Conservation (phyloP, 163 green algal genomes). For the Chlamydomonas reinhardtii region DNA sequence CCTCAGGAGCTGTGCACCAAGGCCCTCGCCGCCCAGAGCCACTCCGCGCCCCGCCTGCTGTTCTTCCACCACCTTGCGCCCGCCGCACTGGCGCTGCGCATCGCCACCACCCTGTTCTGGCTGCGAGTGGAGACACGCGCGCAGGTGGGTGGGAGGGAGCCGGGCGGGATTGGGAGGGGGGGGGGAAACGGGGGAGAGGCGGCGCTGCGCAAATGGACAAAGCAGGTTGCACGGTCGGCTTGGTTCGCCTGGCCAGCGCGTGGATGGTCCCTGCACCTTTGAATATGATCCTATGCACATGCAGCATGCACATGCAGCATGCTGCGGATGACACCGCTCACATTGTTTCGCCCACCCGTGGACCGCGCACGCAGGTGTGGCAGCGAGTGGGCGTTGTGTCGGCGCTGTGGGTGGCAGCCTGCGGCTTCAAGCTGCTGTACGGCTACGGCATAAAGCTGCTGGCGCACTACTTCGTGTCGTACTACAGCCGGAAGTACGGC, state of each 20-base stretch:
- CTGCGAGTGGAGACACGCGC: slow-evolving; percentile 44
- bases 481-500: slow-evolving; percentile 38
- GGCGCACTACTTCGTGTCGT: slow-evolving; percentile 14
- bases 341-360: background rate
- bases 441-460: slow-evolving; percentile 40
- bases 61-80: slow-evolving; percentile 87
- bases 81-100: slow-evolving; percentile 81
- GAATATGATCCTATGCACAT: too few species aligned
- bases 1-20: slow-evolving; percentile 84
- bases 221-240: too few species aligned
- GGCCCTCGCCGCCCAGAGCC: slow-evolving; percentile 68
- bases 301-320: too few species aligned
- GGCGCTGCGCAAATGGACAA: too few species aligned
- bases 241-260: too few species aligned
- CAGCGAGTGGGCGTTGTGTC: background rate
- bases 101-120: slow-evolving; percentile 66
- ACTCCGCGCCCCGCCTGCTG: slow-evolving; percentile 85
- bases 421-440: slow-evolving; percentile 33
- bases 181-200: background rate
- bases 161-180: background rate
- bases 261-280: too few species aligned
- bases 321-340: too few species aligned
- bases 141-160: background rate
- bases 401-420: slow-evolving; percentile 4
- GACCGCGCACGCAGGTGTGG: slow-evolving; percentile 3